These are phyloP conservation scores for Harrya chromipes DNA, from an alignment of 768 basidiomycete genomes.

Conservation along the genomic window DNA sequence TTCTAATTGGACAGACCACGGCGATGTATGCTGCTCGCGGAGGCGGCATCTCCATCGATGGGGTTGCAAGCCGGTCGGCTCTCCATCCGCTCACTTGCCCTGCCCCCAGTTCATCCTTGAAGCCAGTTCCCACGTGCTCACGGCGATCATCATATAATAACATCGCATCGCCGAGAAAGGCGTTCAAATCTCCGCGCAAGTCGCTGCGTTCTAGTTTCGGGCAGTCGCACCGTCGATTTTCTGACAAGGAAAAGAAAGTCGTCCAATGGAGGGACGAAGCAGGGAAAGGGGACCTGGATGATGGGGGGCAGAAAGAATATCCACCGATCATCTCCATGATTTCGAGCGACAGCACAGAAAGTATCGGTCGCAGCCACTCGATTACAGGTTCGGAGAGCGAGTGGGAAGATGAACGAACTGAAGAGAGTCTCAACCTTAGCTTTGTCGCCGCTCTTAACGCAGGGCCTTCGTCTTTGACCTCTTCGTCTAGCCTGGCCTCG, in stretches of 20 bases:
- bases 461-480: conserved; percentile 34
- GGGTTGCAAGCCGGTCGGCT: conserved; percentile 49
- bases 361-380: conserved; percentile 36
- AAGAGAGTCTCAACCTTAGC: conserved; percentile 66
- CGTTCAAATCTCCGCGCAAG: conserved; percentile 63
- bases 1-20: conserved; percentile 65
- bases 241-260: conserved; percentile 69
- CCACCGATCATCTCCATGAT: conserved; percentile 26
- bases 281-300: conserved; percentile 78
- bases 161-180: conserved; percentile 46
- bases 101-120: conserved; percentile 48
- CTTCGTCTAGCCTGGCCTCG: conserved; percentile 29
- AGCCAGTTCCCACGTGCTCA: conserved; percentile 38
- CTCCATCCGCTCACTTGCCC: conserved; percentile 42
- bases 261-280: conserved; percentile 89
- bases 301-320: conserved; percentile 40
- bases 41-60: conserved; percentile 39
- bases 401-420: conserved; percentile 88
- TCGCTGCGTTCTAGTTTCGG: conserved; percentile 64
- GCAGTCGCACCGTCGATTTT: conserved; percentile 59
- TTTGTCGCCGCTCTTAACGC: conserved; percentile 35
- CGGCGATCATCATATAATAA: conserved; percentile 42
- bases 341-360: conserved; percentile 36
- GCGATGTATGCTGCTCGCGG: conserved; percentile 49
- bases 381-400: conserved; percentile 75